Evolutionary conservation across 495 filamentous ascomycete genomes (phyloP), one percentile per base, ranked within the genome.

Genomic region (Penicillium diatomitis): DNA sequence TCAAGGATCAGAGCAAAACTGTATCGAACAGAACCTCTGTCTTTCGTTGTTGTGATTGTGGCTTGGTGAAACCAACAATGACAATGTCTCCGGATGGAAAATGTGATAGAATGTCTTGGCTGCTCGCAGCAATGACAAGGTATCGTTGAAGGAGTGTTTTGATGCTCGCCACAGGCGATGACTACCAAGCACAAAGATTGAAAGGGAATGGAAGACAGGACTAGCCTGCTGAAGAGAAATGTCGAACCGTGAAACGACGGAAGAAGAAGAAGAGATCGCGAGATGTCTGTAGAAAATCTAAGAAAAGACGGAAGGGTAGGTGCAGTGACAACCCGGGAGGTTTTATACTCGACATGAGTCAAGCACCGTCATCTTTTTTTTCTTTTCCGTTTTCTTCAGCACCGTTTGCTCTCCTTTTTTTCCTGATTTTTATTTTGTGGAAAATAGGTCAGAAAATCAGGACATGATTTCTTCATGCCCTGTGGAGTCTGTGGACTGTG

Each of bases 171-270:
- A 61, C 64, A 69, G 66, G 62, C 64, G 61, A 62, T 20, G 50
- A 58, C 47, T 49, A 55, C 53, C 50, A 54, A 59, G 56, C 34
- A 51, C 32, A 44, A 53, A 2, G 30, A 43, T 20, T 20, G 48
- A 43, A 44, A 64, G 62, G 60, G 57, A 65, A 69, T 60, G 61
- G 46, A 59, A 58, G 44, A 62, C 64, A 63, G 54, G 55, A 62
- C 68, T 68, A 54, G 68, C 68, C 68, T 63, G 67, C 52, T 48
- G 7, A 5, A 42, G 20, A 38, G 50, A 53, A 33, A 32, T 61
- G 54, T 66, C 60, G 55, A 69, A 63, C 57, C 45, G 54, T 47
- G 33, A 58, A 46, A 27, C 27, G 44, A 58, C 44, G 56, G 40
- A 54, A 33, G 47, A 52, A 33, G 47, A 52, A 30, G 55, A 63